Evolutionary conservation across 345 rosid genomes (phyloP).

Genomic region (Odontarrhena argentea): DNA sequence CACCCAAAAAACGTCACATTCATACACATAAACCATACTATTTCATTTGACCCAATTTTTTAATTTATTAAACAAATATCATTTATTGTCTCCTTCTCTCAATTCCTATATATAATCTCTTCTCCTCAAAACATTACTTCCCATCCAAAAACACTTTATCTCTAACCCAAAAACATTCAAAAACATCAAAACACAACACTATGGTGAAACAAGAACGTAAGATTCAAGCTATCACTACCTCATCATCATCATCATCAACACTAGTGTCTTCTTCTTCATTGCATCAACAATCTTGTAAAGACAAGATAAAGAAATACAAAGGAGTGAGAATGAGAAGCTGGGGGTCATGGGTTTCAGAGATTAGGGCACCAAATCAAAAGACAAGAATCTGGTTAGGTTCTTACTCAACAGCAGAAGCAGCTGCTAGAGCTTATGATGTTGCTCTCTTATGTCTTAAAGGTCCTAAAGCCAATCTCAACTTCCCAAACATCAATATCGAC

Average conservation of each 20-base stretch:
- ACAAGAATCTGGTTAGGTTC: constrained; percentile 98
- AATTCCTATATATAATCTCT: constrained; percentile 29
- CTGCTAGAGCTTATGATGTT: constrained; percentile 97
- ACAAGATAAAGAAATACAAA: constrained; percentile 70
- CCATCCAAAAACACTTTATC: constrained; percentile 28
- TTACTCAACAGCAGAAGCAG: constrained; percentile 91
- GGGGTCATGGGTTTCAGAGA: constrained; percentile 99
- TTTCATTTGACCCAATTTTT: constrained; percentile 34
- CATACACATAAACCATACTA: constrained; percentile 29
- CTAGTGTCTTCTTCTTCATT: constrained; percentile 26
- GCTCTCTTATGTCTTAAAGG: constrained; percentile 95
- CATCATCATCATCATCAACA: constrained; percentile 36
- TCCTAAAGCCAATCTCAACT: constrained; percentile 77
- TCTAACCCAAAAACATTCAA: constrained; percentile 1
- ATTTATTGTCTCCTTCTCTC: constrained; percentile 32
- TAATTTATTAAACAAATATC: constrained; percentile 13
- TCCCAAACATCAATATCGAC: constrained; percentile 56
- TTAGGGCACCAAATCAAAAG: constrained; percentile 93
- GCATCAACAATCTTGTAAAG: constrained; percentile 31
- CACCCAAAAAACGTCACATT: constrained; percentile 40
- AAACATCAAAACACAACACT: background rate
- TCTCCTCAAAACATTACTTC: constrained; percentile 20
- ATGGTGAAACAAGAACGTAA: constrained; percentile 73
- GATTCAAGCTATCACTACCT: constrained; percentile 42
- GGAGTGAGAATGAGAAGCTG: constrained; percentile 99